Conservation (phyloP, 371 early-diverging fungal genomes). For the Mucor sp. region DNA sequence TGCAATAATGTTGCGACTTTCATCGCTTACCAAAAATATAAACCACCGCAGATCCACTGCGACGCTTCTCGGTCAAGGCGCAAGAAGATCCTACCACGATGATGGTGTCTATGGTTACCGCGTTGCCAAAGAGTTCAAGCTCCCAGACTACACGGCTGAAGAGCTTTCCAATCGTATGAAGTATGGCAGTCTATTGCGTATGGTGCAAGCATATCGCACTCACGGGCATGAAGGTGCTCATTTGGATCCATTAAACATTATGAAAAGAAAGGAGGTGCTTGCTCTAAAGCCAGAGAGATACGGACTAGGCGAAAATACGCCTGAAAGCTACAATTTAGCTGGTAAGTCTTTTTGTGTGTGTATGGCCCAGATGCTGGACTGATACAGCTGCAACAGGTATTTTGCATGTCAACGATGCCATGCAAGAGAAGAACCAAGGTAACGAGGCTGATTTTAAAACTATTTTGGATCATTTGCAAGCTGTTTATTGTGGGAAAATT, state of each 20-base stretch:
- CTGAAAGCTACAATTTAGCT: constrained; percentile 57
- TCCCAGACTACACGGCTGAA: constrained; percentile 75
- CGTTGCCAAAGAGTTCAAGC: constrained; percentile 62
- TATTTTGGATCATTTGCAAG: constrained; percentile 72
- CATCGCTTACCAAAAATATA: background rate
- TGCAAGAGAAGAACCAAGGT: constrained; percentile 34
- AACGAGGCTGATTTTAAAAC: constrained; percentile 67
- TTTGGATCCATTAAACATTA: constrained; percentile 87
- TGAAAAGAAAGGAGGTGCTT: constrained; percentile 62
- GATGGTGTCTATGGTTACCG: constrained; percentile 87
- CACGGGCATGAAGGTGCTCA: constrained; percentile 86
- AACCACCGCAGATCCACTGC: background rate
- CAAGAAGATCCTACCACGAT: constrained; percentile 60
- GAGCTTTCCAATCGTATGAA: constrained; percentile 82
- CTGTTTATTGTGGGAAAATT: constrained; percentile 83
- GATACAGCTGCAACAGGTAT: constrained; percentile 57
- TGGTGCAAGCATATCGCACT: constrained; percentile 83
- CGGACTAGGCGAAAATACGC: constrained; percentile 50
- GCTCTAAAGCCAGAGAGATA: constrained; percentile 86
- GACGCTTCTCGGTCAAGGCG: background rate
- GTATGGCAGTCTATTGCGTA: constrained; percentile 82
- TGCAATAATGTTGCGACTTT: constrained; percentile 11
- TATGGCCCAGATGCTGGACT: background rate
- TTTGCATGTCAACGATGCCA: constrained; percentile 68
- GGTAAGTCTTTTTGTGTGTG: constrained; percentile 26